Conservation (phyloP, 2,329 filamentous ascomycete genomes). For the Diaporthe destruens region DNA sequence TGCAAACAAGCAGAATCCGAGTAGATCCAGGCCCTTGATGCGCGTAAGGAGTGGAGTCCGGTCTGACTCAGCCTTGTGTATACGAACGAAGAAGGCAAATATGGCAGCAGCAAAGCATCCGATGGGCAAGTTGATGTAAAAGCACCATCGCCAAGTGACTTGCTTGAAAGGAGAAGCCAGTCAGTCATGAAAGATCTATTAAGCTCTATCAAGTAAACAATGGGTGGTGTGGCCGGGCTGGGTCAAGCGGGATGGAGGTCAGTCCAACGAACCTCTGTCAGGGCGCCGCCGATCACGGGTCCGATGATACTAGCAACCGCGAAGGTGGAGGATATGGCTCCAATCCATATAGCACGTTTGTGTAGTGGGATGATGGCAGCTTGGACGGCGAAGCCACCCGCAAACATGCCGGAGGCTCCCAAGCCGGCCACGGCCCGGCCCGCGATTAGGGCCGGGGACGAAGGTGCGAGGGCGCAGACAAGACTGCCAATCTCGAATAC, state of each 20-base stretch:
- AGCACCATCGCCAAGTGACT: slow-evolving; percentile 1
- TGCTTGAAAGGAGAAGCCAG: neutral
- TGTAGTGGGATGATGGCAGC: slow-evolving; percentile 30
- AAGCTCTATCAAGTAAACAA: neutral
- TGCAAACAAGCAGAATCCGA: slow-evolving; percentile 55
- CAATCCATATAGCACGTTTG: slow-evolving; percentile 41
- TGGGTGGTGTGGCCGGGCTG: no score
- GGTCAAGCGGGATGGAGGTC: no score
- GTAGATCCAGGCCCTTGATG: slow-evolving; percentile 56
- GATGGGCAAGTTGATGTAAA: slow-evolving; percentile 31
- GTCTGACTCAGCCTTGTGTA: slow-evolving; percentile 50
- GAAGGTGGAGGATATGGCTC: slow-evolving; percentile 34
- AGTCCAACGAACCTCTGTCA: neutral
- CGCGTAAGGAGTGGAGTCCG: slow-evolving; percentile 51
- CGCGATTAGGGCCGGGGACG: slow-evolving; percentile 57
- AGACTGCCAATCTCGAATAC: slow-evolving; percentile 43
- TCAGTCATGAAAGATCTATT: neutral
- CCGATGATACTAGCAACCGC: slow-evolving; percentile 7
- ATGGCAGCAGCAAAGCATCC: slow-evolving; percentile 41
- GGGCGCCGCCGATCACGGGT: slow-evolving; percentile 12
- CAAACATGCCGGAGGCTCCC: slow-evolving; percentile 53
- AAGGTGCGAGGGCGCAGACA: slow-evolving; percentile 53
- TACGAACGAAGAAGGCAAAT: slow-evolving; percentile 51
- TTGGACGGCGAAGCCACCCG: slow-evolving; percentile 18
- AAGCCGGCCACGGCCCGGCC: slow-evolving; percentile 56